Evolutionary conservation across 2,329 filamentous ascomycete species (phyloP).

Genomic region (Colletotrichum siamense): DNA sequence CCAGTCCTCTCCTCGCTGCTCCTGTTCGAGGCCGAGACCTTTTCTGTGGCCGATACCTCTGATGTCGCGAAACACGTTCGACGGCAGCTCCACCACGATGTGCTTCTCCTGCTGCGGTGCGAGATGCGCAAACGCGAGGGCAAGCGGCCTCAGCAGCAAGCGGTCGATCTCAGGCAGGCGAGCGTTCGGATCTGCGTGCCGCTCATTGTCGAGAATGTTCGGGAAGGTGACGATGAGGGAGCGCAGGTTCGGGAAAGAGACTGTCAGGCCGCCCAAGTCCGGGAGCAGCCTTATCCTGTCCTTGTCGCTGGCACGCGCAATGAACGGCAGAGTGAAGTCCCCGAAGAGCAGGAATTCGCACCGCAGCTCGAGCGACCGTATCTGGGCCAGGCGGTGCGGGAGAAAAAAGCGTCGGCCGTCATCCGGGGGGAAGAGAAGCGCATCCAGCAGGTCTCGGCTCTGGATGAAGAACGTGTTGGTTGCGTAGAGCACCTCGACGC

Average conservation of each 20-base stretch:
- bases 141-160: neutral
- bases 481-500: constrained; percentile 32
- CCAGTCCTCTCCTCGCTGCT: neutral
- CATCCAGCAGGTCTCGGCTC: constrained; percentile 25
- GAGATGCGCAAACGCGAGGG: neutral
- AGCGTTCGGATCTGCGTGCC: neutral
- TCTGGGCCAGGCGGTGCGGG: constrained; percentile 25
- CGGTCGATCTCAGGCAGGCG: neutral
- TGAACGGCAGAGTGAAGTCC: neutral
- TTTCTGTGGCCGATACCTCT: neutral
- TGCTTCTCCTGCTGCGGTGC: neutral
- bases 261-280: neutral
- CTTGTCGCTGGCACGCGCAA: neutral
- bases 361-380: constrained; percentile 28
- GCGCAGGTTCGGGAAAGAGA: neutral
- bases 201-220: neutral
- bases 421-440: constrained; percentile 9
- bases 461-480: constrained; percentile 31
- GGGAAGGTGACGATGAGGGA: neutral
- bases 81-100: neutral
- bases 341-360: constrained; percentile 26
- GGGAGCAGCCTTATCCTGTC: neutral
- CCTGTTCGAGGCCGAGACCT: neutral
- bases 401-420: constrained; percentile 16
- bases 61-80: neutral